Evolutionary conservation across 805 yeast genomes (phyloP), one percentile per base, ranked within the genome.

Genomic region (Yarrowia sp.): DNA sequence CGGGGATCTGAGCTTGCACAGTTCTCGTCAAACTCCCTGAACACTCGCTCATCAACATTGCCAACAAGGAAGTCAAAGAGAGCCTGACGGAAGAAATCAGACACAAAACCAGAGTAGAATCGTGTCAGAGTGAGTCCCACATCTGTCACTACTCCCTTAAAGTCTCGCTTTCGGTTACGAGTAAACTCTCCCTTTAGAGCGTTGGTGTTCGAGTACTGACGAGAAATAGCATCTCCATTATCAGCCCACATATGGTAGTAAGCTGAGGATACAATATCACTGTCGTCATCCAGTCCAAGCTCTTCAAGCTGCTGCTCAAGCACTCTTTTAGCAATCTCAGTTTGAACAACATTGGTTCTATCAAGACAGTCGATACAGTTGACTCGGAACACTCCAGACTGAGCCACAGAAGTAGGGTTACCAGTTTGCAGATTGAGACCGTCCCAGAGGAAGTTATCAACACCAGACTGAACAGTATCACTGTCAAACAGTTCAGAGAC

Each of bases 331-430:
- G 79, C 75, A 28, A 79, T 63, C 47, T 73, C 74, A 45, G 79
- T 77, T 31, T 76, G 74, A 1, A 79, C 79, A 31, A 80, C 74
- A 66, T 86, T 86, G 1, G 89, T 86, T 64, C 89, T 73, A 71
- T 86, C 90, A 66, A 86, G 76, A 71, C 89, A 86, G 66, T 80
- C 90, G 67, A 86, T 80, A 70, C 89, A 86, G 70, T 86, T 86
- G 22, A 83, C 77, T 65, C 90, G 71, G 65, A 86, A 81, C 1
- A 84, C 78, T 4, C 89, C 89, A 32, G 73, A 76, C 71, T 86
- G 89, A 8, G 31, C 31, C 13, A 22, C 41, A 3, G 61, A 55
- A 4, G 61, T 55, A 1, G 39, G 31, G 3, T n/a, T 7, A 3
- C 38, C 47, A 0, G 61, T 55, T 17, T 28, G 18, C 6, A 55